Conservation (phyloP, 148 eudicot genomes). For the Rhododendron simsii region DNA sequence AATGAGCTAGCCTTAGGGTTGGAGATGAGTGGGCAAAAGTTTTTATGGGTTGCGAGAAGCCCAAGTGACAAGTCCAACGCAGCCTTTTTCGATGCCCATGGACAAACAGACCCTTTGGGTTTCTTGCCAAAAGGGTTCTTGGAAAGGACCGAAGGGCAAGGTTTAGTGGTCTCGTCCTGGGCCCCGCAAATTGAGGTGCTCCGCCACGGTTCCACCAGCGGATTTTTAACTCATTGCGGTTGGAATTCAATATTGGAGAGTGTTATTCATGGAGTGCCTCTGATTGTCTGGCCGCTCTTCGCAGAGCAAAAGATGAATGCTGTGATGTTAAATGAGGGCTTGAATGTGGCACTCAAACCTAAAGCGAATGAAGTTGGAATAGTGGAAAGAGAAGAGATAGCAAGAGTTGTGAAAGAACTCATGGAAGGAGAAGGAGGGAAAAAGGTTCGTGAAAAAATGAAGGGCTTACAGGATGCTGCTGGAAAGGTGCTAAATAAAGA, state of each 20-base stretch:
- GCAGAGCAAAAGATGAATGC: constrained; percentile 39
- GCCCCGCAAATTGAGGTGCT: constrained; percentile 35
- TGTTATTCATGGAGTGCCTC: constrained; percentile 25
- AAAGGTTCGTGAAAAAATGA: constrained; percentile 9
- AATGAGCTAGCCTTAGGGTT: constrained; percentile 48
- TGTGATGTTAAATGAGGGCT: constrained; percentile 16
- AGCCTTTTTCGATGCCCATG: constrained; percentile 8
- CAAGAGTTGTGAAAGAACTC: constrained; percentile 1
- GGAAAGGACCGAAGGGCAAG: constrained; percentile 24
- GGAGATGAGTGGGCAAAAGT: constrained; percentile 43
- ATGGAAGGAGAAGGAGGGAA: constrained; percentile 38
- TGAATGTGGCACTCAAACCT: constrained; percentile 28
- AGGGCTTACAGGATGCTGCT: constrained; percentile 23
- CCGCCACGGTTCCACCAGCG: constrained; percentile 22
- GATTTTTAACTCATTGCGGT: constrained; percentile 34
- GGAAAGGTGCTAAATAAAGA: constrained; percentile 11
- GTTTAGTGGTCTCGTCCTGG: constrained; percentile 25
- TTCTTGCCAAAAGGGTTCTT: constrained; percentile 34
- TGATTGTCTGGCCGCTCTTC: constrained; percentile 38
- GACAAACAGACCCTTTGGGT: constrained; percentile 18
- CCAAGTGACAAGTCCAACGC: constrained; percentile 25
- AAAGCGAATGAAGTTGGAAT: constrained; percentile 13
- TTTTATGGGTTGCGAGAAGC: constrained; percentile 46
- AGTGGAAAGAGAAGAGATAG: constrained; percentile 11
- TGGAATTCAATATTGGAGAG: constrained; percentile 34